phyloP scores from a whole-genome alignment of 352 stramenopile species.

The Globisporangium radiosum region DNA sequence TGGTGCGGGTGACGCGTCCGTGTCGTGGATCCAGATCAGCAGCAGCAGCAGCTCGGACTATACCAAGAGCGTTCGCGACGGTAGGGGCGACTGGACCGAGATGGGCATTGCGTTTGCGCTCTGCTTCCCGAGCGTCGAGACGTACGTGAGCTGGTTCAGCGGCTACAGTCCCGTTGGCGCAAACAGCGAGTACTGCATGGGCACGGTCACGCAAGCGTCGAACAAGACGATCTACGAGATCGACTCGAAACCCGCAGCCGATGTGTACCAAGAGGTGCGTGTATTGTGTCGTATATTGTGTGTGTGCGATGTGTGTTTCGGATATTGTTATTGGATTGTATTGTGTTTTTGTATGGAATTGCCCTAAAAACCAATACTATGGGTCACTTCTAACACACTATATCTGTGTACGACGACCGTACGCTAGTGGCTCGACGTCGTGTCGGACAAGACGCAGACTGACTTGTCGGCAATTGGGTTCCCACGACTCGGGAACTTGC shows the following conservation, averaged over 20 bases:
- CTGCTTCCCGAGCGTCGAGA: conserved; percentile 83
- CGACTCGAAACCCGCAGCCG: conserved; percentile 70
- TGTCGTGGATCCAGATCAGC: conserved; percentile 85
- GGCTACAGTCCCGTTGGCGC: conserved; percentile 73
- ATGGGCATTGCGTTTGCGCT: conserved; percentile 79
- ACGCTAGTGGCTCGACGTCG: conserved; percentile 68
- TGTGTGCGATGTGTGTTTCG: neutral
- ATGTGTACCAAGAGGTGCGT: conserved; percentile 75
- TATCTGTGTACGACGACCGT: neutral
- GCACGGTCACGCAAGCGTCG: conserved; percentile 77
- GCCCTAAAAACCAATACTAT: neutral
- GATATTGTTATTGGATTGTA: neutral
- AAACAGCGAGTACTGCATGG: conserved; percentile 80
- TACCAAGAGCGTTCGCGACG: conserved; percentile 67
- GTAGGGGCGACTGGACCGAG: conserved; percentile 69
- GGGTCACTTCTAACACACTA: neutral
- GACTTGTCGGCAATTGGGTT: conserved; percentile 75
- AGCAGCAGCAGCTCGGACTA: conserved; percentile 78
- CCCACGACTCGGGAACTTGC: conserved; percentile 72
- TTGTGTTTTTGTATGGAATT: too few relatives aligned
- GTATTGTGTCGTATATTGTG: neutral
- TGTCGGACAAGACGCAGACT: conserved; percentile 64
- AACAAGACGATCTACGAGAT: conserved; percentile 86
- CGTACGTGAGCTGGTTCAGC: conserved; percentile 83
- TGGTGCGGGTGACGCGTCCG: conserved; percentile 25